Evolutionary conservation across 257 asterid genomes (phyloP), one percentile per base, ranked within the genome.

Genomic region (Leptodermis oblonga): DNA sequence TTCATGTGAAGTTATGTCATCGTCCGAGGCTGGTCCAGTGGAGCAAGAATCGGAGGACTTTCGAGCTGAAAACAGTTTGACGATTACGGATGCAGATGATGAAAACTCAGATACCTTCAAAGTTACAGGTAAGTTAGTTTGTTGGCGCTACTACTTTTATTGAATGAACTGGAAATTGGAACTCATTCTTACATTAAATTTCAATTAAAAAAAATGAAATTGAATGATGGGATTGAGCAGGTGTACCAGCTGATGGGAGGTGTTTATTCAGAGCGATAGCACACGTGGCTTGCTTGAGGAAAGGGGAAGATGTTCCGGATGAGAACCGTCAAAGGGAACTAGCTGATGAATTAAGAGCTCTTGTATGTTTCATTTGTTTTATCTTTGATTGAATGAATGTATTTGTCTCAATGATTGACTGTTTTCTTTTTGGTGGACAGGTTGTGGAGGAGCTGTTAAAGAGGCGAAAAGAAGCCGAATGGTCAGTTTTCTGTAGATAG

Each of bases 321-420:
- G 97, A 88, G 69, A 80, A 78, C 81, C 86, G 77, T 7, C 92
- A 90, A 77, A 81, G 76, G 43, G 94, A 88, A 67, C 88, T 90
- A 28, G 97, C 97, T 76, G 96, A 88, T 83, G 90, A 90, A 81
- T 84, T 90, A 79, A 85, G 97, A 88, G 89, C 97, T 71, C 87
- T 82, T 68, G 97, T 88, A 84, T 37, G 1, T 66, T 26, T 28
- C 11, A 28, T 23, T 10, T 3, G 11, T 42, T 52, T 22, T 4
- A 1, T n/a, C 7, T 23, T 15, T 34, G 0, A 0, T 61, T 33
- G 1, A 11, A 42, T 11, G 7, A 48, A 48, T 52, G 13, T 37
- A 46, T 12, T 60, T 7, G 0, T 1, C 20, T 14, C 4, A 39
- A 55, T 39, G 10, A 20, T 69, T 25, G 4, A n/a, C 10, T 58